phyloP scores from a whole-genome alignment of 352 stramenopile species.

The Globisporangium abappressorium region DNA sequence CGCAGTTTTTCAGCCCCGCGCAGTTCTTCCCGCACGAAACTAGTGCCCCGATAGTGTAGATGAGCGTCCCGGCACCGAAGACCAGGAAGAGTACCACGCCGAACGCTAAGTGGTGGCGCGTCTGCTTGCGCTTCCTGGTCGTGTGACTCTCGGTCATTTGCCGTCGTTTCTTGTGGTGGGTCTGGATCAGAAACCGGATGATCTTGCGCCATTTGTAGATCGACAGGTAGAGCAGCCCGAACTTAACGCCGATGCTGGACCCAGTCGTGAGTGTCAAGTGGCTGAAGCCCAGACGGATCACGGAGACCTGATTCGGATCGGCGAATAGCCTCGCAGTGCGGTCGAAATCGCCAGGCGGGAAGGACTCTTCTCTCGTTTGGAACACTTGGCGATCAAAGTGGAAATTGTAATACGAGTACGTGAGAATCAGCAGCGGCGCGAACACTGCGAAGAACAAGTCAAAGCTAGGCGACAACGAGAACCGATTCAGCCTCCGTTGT shows the following conservation, averaged over 20 bases:
- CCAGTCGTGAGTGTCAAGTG: constrained; percentile 38
- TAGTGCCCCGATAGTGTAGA: constrained; percentile 19
- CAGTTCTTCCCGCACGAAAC: constrained; percentile 14
- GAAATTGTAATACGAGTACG: constrained; percentile 43
- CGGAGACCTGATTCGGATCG: constrained; percentile 36
- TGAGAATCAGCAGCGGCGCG: constrained; percentile 36
- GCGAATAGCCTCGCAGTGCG: constrained; percentile 40
- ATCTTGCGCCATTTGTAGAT: constrained; percentile 27
- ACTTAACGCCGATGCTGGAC: constrained; percentile 19
- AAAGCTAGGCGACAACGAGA: constrained; percentile 23
- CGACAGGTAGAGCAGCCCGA: constrained; percentile 19
- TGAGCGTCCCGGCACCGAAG: constrained; percentile 9
- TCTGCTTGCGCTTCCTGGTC: constrained; percentile 12
- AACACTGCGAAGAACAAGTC: constrained; percentile 67
- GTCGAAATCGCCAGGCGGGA: constrained; percentile 31
- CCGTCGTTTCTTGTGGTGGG: constrained; percentile 10
- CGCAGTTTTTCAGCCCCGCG: constrained; percentile 8
- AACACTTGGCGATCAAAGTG: constrained; percentile 39
- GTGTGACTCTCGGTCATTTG: constrained; percentile 13
- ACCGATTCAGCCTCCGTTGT: background rate
- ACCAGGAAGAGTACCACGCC: constrained; percentile 15
- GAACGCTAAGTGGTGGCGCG: constrained; percentile 15
- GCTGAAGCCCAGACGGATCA: constrained; percentile 43
- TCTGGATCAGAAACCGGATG: constrained; percentile 17
- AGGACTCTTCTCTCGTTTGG: constrained; percentile 26